These are phyloP conservation scores for Monosporascus sp. DNA, from an alignment of 2,329 filamentous ascomycete species.

Conservation along the genomic window DNA sequence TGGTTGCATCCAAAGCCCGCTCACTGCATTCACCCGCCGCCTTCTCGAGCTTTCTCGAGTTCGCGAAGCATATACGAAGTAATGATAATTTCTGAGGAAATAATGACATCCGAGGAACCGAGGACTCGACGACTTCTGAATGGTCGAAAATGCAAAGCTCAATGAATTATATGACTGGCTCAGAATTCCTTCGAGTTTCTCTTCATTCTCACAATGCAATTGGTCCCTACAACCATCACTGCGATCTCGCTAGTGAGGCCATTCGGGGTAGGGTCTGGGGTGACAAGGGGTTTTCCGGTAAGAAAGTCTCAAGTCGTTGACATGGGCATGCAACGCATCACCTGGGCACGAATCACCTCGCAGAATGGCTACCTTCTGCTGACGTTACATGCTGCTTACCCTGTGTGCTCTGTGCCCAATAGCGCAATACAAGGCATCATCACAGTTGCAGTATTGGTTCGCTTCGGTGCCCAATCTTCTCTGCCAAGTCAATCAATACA, in stretches of 20 bases:
- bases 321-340: conserved; percentile 1
- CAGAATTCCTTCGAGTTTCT: conserved; percentile 11
- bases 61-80: not conserved
- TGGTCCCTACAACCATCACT: conserved; percentile 5
- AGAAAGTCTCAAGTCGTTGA: not conserved
- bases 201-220: conserved; percentile 8
- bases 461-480: not conserved
- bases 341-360: conserved; percentile 9
- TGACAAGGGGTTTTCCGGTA: not conserved
- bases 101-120: no score
- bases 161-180: conserved; percentile 19
- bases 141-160: conserved; percentile 15
- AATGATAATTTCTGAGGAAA: no score
- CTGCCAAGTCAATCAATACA: not conserved
- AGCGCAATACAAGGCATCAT: not conserved
- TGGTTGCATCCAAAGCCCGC: conserved; percentile 7
- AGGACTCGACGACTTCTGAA: conserved; percentile 2
- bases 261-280: not conserved
- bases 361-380: not conserved
- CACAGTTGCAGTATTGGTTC: not conserved
- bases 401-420: not conserved
- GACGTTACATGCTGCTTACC: not conserved
- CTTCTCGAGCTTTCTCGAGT: not conserved
- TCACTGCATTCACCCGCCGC: conserved; percentile 1
- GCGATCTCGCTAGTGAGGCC: not conserved